A percentile compares a stretch with the other conserved stretches of the same genome.
Evolutionary conservation across 164 flowering plant genomes (phyloP).

Genomic region (Chimonanthus praecox): DNA sequence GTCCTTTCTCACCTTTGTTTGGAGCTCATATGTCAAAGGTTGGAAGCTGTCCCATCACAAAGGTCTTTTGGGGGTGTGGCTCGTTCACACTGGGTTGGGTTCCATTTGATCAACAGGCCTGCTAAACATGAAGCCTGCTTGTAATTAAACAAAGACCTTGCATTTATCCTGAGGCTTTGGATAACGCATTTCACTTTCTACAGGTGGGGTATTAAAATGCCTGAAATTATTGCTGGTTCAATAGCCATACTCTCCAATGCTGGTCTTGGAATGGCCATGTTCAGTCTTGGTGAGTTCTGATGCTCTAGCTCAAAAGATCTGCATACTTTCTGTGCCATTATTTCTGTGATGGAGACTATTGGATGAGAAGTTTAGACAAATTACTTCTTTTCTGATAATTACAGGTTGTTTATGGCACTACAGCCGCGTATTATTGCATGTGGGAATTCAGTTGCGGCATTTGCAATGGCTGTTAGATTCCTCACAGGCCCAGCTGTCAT

Average conservation of each 20-base stretch:
- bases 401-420: slow-evolving; percentile 93
- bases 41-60: too few relatives aligned
- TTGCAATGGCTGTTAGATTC: slow-evolving; percentile 81
- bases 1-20: too few relatives aligned
- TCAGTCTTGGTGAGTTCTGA: slow-evolving; percentile 69
- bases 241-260: slow-evolving; percentile 84
- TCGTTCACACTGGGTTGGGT: too few relatives aligned
- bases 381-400: background rate
- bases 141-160: background rate
- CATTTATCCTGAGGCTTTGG: background rate
- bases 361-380: background rate
- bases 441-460: slow-evolving; percentile 72
- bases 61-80: too few relatives aligned
- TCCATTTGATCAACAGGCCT: background rate
- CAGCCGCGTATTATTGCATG: slow-evolving; percentile 88
- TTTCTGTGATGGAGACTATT: background rate
- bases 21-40: too few relatives aligned
- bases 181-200: background rate
- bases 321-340: background rate
- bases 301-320: background rate
- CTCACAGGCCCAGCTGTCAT: slow-evolving; percentile 86
- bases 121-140: background rate
- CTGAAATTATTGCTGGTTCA: slow-evolving; percentile 62
- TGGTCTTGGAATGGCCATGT: slow-evolving; percentile 99
- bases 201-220: slow-evolving; percentile 81